Evolutionary conservation across 2,329 filamentous ascomycete species (phyloP), one percentile per base, ranked within the genome.

Genomic region (Paracamarosporium sp.): DNA sequence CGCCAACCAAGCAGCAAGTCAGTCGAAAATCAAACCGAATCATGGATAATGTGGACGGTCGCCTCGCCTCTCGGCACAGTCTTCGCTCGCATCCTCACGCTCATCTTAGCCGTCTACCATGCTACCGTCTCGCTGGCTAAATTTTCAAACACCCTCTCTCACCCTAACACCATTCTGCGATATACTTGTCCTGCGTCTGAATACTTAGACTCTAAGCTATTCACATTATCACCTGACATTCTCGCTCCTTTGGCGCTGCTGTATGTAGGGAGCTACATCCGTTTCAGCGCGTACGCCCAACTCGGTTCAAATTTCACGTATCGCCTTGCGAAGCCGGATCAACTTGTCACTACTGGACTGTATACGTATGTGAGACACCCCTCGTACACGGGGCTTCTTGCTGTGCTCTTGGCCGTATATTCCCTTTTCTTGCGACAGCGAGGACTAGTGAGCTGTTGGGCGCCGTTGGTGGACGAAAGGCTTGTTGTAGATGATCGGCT

Each of bases 271-370:
- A 57, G 51, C 43, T 59, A 54, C 6, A 43, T 78, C n/a, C 72
- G 77, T 0, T 64, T 80, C 2, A 46, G 73, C 0, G 78, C 83
- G 0, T 85, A 80, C 61, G 68, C 72, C 0, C 69, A 76, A 0
- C 76, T 86, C 0, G 84, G 84, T 1, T 73, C 69, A 9, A 79
- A 83, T 55, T 86, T 86, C 62, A 86, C 84, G 0, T 87, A 85
- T 61, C 74, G 77, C 1, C 78, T 87, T 1, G 70, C 79, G 0
- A 65, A 74, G 50, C 85, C 85, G 1, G 76, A 81, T 55, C 62
- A 68, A 1, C 68, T 86, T 7, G 74, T 78, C 12, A 85, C 81
- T 0, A 70, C 63, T 0, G 83, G 83, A 0, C 69, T 85, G 1
- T 85, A 85, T 58, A 59, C 61, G 17, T 82, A 80, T 58, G 68